Base-by-base conservation (phyloP, 2,329 filamentous ascomycete genomes). In the Calonectria pauciramosa region DNA sequence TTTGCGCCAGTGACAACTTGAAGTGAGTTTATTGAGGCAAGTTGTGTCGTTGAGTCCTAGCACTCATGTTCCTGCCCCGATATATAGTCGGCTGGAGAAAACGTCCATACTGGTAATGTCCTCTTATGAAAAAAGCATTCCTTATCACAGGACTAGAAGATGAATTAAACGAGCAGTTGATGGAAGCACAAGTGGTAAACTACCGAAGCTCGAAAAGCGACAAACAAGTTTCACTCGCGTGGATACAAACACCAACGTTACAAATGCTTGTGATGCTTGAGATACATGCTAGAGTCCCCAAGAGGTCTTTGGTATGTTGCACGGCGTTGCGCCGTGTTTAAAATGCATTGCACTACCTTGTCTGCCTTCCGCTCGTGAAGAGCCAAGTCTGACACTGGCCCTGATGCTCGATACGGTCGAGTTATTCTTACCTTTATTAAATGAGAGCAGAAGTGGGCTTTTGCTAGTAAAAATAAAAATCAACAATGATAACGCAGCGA, bases 71-170 rank as follows among this genome's bases (percentile, higher is more conserved):
- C 41, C 41, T 23, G 20, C n/a, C 11, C n/a, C 23, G 20, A 11
- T 47, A 0, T 5, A 23, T 5, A 47, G 13, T 23, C 10, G 9
- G 20, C 9, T 47, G 44, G 11, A 13, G 0, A 13, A 23, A 47
- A 1, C 11, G 3, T 47, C n/a, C 7, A 11, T 23, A 14, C 9
- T 0, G 13, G 10, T 13, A 13, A 7, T 2, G 10, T 4, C 4
- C 23, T 47, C 4, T 23, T 47, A 23, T 18, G 4, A 47, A 11
- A 3, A 23, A 23, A 47, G 18, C 10, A 47, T 23, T 47, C 9
- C 20, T 0, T n/a, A 5, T 23, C 9, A 23, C 3, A 13, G 1
- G 4, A 4, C 2, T 47, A 4, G 44, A 1, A 5, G 44, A 23
- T 23, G 44, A 13, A 23, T 18, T 47, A 11, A 7, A 9, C 9